Percentiles rank a stretch among this genome's conserved stretches.
Conservation (phyloP, 768 basidiomycete species). For the Kwoniella newhampshirensis region DNA sequence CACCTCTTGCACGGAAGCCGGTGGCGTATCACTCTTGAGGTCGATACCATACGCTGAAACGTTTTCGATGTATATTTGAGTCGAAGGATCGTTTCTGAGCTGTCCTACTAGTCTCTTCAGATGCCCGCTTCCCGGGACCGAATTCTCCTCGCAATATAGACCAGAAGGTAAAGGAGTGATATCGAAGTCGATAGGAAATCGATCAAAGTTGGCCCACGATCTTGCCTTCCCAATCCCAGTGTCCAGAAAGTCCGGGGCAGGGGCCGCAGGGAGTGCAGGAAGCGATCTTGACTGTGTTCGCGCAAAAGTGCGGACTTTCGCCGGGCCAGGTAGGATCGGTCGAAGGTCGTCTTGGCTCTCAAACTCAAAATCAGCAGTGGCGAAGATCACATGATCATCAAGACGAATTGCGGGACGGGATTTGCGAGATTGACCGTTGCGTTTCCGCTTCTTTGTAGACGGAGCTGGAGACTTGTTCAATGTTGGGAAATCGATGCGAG, state of each 20-base stretch:
- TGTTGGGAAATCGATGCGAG: slow-evolving; percentile 30
- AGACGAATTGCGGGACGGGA: slow-evolving; percentile 38
- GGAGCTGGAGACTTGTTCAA: slow-evolving; percentile 9
- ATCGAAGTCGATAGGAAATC: slow-evolving; percentile 49
- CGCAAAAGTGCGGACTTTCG: slow-evolving; percentile 10
- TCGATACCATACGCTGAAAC: slow-evolving; percentile 40
- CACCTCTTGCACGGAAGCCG: slow-evolving; percentile 56
- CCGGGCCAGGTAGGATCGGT: slow-evolving; percentile 6
- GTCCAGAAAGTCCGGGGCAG: slow-evolving; percentile 16
- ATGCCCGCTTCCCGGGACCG: slow-evolving; percentile 63
- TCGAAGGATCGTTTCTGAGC: slow-evolving; percentile 37
- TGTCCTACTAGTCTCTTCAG: slow-evolving; percentile 62
- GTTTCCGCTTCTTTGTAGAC: slow-evolving; percentile 14
- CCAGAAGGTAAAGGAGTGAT: slow-evolving; percentile 50
- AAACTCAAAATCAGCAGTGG: slow-evolving; percentile 40
- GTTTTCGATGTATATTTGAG: slow-evolving; percentile 31
- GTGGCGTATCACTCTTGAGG: slow-evolving; percentile 55
- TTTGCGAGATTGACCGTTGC: slow-evolving; percentile 10
- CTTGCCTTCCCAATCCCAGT: slow-evolving; percentile 38
- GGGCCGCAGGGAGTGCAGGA: background rate
- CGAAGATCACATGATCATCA: slow-evolving; percentile 48
- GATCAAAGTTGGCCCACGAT: slow-evolving; percentile 50
- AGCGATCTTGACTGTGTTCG: slow-evolving; percentile 12
- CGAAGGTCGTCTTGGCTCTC: slow-evolving; percentile 15
- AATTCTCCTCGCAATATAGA: slow-evolving; percentile 35